Conservation (phyloP, 345 rosid genomes). For the Brassica incana region DNA sequence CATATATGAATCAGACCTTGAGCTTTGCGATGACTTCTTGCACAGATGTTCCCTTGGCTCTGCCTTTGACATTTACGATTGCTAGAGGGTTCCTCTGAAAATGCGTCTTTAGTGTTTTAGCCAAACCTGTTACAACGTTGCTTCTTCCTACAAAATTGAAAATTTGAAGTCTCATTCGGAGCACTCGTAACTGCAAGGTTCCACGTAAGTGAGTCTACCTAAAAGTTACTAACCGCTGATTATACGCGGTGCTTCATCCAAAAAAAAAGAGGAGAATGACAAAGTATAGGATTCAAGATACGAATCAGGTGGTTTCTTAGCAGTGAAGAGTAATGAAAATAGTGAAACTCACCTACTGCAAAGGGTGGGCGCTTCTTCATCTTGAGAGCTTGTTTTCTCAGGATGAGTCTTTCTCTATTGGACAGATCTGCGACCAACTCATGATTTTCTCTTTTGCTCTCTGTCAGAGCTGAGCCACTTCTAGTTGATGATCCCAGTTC, state of each 20-base stretch:
- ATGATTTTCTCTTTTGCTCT: slow-evolving; percentile 27
- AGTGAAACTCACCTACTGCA: slow-evolving; percentile 64
- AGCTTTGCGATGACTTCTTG: slow-evolving; percentile 82
- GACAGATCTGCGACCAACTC: slow-evolving; percentile 51
- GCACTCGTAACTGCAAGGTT: not conserved
- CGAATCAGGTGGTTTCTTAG: slow-evolving; percentile 12
- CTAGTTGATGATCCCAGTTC: slow-evolving; percentile 34
- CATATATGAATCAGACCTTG: slow-evolving; percentile 52
- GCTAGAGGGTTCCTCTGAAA: slow-evolving; percentile 81
- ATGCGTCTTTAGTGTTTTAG: slow-evolving; percentile 67
- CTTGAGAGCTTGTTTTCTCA: slow-evolving; percentile 84
- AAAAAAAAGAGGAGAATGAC: not conserved
- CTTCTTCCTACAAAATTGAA: slow-evolving; percentile 57
- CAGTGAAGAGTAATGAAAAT: slow-evolving; percentile 3
- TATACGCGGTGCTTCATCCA: not conserved
- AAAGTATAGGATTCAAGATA: too few species aligned
- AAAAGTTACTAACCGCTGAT: not conserved
- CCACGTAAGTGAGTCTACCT: not conserved
- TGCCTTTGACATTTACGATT: slow-evolving; percentile 82
- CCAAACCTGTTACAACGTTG: slow-evolving; percentile 77
- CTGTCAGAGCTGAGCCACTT: slow-evolving; percentile 20
- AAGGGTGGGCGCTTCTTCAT: slow-evolving; percentile 83
- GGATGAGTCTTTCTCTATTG: slow-evolving; percentile 82
- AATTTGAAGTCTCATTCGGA: not conserved
- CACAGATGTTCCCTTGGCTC: slow-evolving; percentile 90